phyloP scores from a whole-genome alignment of 768 basidiomycete genomes.

The Mycena leptocephala region DNA sequence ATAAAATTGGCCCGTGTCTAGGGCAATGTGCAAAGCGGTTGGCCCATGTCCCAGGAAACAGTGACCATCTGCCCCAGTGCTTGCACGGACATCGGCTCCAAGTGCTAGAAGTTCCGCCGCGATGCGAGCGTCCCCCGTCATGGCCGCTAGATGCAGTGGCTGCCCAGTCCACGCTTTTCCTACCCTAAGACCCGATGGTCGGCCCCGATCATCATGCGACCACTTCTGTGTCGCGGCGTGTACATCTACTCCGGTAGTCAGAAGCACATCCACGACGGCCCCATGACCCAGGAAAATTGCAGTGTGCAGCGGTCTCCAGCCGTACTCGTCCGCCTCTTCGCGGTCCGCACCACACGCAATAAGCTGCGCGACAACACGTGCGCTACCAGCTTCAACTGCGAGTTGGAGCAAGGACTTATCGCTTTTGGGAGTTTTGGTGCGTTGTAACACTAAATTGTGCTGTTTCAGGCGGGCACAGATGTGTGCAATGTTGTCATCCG shows the following conservation, averaged over 20 bases:
- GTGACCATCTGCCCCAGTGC: background rate
- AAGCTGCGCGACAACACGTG: background rate
- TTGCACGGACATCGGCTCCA: constrained; percentile 19
- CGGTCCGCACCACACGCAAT: background rate
- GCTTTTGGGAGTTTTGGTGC: background rate
- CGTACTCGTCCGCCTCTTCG: background rate
- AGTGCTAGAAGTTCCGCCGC: constrained; percentile 1
- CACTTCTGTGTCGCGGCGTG: constrained; percentile 1
- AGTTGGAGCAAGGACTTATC: constrained; percentile 4
- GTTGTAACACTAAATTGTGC: background rate
- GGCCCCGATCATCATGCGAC: background rate
- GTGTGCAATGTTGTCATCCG: background rate
- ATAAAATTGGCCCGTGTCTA: constrained; percentile 19
- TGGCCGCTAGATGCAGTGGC: constrained; percentile 23
- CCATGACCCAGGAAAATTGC: background rate
- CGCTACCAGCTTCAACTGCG: constrained; percentile 6
- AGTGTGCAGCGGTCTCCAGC: constrained; percentile 6
- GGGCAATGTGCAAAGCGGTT: constrained; percentile 25
- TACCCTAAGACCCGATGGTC: background rate
- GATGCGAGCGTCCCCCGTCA: constrained; percentile 14
- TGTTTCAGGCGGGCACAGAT: constrained; percentile 12
- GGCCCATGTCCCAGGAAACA: constrained; percentile 4
- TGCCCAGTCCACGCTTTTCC: background rate
- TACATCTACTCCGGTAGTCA: background rate
- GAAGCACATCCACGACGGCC: background rate